phyloP scores from a whole-genome alignment of 31 red algal genomes.

The Asparagopsis taxiformis region DNA sequence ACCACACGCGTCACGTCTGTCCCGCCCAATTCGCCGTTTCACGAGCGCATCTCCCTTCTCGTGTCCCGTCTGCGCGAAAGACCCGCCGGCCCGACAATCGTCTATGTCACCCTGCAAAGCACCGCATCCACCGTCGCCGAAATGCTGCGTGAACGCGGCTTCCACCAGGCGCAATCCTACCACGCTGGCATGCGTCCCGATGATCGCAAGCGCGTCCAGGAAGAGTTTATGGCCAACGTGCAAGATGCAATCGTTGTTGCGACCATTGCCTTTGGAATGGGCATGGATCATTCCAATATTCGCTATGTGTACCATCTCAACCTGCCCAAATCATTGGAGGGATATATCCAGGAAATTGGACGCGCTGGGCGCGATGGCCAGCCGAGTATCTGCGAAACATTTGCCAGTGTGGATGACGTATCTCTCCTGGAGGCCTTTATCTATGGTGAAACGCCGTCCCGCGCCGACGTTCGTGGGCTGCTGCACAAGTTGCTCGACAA shows the following conservation, averaged over 20 bases:
- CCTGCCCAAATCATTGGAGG: conserved; percentile 77
- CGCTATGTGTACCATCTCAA: conserved; percentile 89
- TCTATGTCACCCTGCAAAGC: conserved; percentile 75
- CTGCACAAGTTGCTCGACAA: conserved; percentile 15
- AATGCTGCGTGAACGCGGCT: conserved; percentile 37
- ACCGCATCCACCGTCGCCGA: conserved; percentile 60
- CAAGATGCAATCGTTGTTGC: conserved; percentile 81
- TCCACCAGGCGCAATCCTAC: conserved; percentile 50
- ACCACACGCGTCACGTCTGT: conserved; percentile 45
- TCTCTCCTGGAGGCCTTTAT: conserved; percentile 59
- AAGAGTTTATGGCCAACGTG: conserved; percentile 63
- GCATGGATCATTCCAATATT: conserved; percentile 91
- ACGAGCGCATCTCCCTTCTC: no score
- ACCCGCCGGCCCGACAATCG: conserved; percentile 45
- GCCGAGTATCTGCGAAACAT: conserved; percentile 42
- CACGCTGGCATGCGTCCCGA: conserved; percentile 83
- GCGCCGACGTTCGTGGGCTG: conserved; percentile 10
- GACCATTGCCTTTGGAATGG: conserved; percentile 99
- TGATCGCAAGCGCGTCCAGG: conserved; percentile 65
- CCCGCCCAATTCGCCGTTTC: conserved; percentile 1
- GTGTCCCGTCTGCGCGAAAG: conserved; percentile 46
- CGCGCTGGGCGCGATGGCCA: conserved; percentile 90
- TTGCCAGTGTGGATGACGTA: conserved; percentile 67
- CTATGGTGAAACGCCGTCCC: conserved; percentile 42
- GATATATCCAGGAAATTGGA: conserved; percentile 93